Percentiles rank a stretch among this genome's conserved stretches.
Conservation (phyloP, 345 rosid genomes). For the Zanthoxylum bungeanum region DNA sequence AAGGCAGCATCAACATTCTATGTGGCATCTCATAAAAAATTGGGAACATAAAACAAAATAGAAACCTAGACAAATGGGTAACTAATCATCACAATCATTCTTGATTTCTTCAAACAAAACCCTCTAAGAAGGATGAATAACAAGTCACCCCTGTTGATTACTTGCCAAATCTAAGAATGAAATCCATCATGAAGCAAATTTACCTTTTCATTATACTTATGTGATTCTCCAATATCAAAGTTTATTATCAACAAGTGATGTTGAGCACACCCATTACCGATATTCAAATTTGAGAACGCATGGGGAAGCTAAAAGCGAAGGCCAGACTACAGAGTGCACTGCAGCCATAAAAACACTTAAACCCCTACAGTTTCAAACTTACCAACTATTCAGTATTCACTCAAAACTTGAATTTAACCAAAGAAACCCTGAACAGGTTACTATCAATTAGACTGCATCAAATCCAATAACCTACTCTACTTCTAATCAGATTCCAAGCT, state of each 20-base stretch:
- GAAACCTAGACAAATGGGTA: not conserved
- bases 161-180: not conserved
- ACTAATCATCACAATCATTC: not conserved
- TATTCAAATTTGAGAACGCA: not conserved
- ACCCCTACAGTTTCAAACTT: not conserved
- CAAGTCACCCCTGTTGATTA: not conserved
- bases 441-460: not conserved
- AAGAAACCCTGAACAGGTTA: not conserved
- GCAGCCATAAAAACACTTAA: not conserved
- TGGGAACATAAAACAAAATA: not conserved
- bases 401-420: not conserved
- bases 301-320: not conserved
- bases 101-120: not conserved
- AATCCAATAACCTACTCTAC: not conserved
- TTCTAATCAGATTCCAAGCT: slow-evolving; percentile 4
- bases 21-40: not conserved
- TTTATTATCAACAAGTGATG: not conserved
- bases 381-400: not conserved
- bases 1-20: not conserved
- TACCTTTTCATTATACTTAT: not conserved
- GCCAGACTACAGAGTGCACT: too few relatives aligned
- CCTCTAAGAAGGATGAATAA: not conserved
- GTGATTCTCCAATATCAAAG: not conserved
- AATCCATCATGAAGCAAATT: not conserved
- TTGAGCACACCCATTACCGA: not conserved